Evolutionary conservation across 2,329 filamentous ascomycete genomes (phyloP).

Genomic region (Seiridium cupressi): DNA sequence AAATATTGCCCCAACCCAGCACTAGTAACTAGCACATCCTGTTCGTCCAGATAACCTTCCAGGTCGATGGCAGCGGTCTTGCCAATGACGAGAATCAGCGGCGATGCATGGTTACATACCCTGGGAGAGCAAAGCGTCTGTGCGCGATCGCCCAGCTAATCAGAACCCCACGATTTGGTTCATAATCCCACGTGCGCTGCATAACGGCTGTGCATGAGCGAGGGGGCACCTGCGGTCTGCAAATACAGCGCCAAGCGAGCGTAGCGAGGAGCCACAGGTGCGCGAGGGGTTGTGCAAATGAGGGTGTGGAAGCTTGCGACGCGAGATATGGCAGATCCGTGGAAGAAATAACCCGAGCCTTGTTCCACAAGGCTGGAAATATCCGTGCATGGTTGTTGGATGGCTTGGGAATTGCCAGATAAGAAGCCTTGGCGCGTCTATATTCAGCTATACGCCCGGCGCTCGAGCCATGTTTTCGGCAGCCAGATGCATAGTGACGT

Average conservation of each 20-base stretch:
- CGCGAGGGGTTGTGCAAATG: no score
- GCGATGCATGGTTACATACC: not conserved
- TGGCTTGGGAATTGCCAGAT: not conserved
- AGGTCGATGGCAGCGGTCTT: no score
- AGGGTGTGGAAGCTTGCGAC: no score
- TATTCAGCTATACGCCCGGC: not conserved
- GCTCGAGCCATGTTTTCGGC: not conserved
- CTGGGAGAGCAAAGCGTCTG: not conserved
- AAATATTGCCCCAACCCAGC: no score
- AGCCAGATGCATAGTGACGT: not conserved
- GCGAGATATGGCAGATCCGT: no score
- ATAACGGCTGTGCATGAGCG: not conserved
- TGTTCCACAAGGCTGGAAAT: not conserved
- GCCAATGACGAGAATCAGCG: no score
- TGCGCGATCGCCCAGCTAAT: not conserved
- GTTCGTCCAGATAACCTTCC: no score
- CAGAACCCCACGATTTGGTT: not conserved
- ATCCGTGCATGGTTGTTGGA: no score
- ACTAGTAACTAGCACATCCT: no score
- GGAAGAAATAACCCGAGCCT: not conserved
- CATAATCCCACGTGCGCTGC: not conserved
- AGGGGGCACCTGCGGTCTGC: not conserved
- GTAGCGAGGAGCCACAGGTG: not conserved
- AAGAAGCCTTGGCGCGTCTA: not conserved
- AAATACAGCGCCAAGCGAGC: not conserved